A percentile compares a stretch with the other conserved stretches of the same genome.
Conservation (phyloP, 78 protist species). For the Cyanophora paradoxa region DNA sequence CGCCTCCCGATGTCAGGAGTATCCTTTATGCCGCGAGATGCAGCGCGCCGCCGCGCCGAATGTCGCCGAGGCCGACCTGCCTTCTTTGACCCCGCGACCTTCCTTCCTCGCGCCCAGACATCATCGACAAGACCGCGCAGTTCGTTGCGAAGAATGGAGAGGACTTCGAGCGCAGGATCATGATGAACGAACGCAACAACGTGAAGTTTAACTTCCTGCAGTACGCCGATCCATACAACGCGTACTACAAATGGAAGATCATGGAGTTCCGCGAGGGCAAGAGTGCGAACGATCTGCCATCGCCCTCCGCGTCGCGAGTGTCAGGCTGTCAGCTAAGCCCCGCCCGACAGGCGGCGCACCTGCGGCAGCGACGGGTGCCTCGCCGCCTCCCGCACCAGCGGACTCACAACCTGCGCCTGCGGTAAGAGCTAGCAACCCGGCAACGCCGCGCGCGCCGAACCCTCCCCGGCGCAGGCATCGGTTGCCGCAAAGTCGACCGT, state of each 20-base stretch:
- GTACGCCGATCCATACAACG: slow-evolving; percentile 36
- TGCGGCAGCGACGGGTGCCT: no score
- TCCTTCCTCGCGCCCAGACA: slow-evolving; percentile 7
- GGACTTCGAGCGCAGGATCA: slow-evolving; percentile 46
- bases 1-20: slow-evolving; percentile 12
- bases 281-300: slow-evolving; percentile 2
- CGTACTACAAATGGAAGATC: slow-evolving; percentile 38
- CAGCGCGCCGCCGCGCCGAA: no score
- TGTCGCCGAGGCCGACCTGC: no score
- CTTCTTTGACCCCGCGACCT: not conserved
- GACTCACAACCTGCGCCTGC: no score
- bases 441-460: no score
- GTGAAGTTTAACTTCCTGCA: slow-evolving; percentile 51
- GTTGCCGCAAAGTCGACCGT: no score
- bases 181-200: slow-evolving; percentile 27
- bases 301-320: not conserved
- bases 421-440: no score
- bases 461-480: no score
- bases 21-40: not conserved
- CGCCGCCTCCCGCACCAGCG: no score
- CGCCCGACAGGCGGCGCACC: no score
- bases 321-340: not conserved
- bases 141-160: slow-evolving; percentile 63
- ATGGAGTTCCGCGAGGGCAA: slow-evolving; percentile 8
- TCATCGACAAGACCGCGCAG: slow-evolving; percentile 61